Base-by-base conservation (phyloP, 73 alveolate genomes). In the Stentor roeselii region DNA sequence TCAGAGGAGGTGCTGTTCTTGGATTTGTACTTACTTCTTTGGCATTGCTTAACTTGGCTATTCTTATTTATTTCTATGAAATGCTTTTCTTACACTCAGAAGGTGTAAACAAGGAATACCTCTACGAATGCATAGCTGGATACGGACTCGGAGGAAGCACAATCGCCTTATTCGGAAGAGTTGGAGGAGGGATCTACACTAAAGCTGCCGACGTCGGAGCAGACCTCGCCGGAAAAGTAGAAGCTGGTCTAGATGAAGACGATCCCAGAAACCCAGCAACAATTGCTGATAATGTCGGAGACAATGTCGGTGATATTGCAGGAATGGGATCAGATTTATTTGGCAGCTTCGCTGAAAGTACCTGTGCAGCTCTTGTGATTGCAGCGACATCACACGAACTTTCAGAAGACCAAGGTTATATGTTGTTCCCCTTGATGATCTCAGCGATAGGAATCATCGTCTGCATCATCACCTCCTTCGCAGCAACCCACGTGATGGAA, bases 261-360 rank as follows among this genome's bases (percentile, higher is more conserved):
- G 86, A 89, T 82, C 99, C 98, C 41, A 82, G 85, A 60, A 97
- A 97, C 89, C 98, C 99, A 82, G 99, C 99, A 60, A 90, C 95
- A 59, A 97, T 97, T 78, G 99, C 99, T 82, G 99, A 96, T 90
- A 96, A 96, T 90, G 99, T 97, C 32, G 99, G 99, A 32, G 99
- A 97, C 86, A 97, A 97, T 82, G 99, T 97, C 76, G 99, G 94
- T 36, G 97, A 92, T 88, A 92, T 92, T 78, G 99, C 99, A 11
- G 99, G 99, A 37, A 97, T 97, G 99, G 99, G 99, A 74, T 88
- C 99, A 38, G 99, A 97, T 78, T 90, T 97, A 32, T 97, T 97
- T 86, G 99, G 99, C 31, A 95, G 99, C 59, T 94, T 96, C 86
- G 99, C 99, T 75, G 99, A 95, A 82, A 82, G 98, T 59, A 92